A percentile compares a stretch with the other conserved stretches of the same genome.
phyloP scores from a whole-genome alignment of 148 eudicot genomes.

The Amaranthus cruentus region DNA sequence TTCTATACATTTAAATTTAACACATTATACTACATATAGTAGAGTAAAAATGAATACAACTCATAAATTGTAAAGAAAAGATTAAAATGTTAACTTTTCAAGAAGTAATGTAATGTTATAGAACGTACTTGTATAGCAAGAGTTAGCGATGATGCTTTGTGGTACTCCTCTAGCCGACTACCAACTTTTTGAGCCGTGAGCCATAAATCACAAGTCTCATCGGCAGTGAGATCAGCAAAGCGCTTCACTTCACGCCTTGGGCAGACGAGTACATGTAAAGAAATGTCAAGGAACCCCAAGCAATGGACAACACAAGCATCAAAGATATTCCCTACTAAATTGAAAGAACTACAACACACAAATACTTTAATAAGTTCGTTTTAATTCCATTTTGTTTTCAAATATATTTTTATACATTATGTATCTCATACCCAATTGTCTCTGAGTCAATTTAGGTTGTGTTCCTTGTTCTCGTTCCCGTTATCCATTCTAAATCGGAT shows the following conservation, averaged over 20 bases:
- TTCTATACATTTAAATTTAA: too few species aligned
- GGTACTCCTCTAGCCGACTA: constrained; percentile 61
- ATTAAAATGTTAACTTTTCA: background rate
- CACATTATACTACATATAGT: too few species aligned
- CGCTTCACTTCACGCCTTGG: constrained; percentile 94
- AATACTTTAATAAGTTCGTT: background rate
- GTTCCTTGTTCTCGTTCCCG: too few species aligned
- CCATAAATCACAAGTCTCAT: constrained; percentile 84
- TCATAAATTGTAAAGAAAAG: background rate
- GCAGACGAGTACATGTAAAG: constrained; percentile 83
- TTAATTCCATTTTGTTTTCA: background rate
- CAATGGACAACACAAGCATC: background rate
- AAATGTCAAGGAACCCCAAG: constrained; percentile 58
- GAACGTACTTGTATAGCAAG: constrained; percentile 70
- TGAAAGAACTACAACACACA: background rate
- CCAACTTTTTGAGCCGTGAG: constrained; percentile 77
- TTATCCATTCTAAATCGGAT: too few species aligned
- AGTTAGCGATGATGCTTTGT: constrained; percentile 85
- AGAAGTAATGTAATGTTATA: constrained; percentile 4
- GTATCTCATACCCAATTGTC: too few species aligned
- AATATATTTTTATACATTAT: too few species aligned
- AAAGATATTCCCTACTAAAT: background rate
- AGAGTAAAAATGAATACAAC: too few species aligned
- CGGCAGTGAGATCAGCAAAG: constrained; percentile 73
- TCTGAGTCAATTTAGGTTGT: too few species aligned